Evolutionary conservation across 2,329 filamentous ascomycete species (phyloP).

Genomic region (Alternaria burnsii): DNA sequence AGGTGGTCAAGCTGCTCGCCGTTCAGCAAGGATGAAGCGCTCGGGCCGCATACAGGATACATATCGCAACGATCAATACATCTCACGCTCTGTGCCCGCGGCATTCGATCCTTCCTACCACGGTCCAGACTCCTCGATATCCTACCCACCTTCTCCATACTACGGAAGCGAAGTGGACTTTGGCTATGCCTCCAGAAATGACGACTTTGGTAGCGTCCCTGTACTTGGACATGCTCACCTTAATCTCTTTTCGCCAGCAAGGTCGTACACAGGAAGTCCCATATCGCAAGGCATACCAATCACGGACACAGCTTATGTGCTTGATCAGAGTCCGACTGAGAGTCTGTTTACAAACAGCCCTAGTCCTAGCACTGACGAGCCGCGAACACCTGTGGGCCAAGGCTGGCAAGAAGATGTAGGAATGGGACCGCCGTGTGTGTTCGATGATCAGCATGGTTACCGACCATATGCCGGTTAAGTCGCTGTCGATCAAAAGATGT

Average conservation of each 20-base stretch:
- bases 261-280: slow-evolving; percentile 19
- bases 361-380: slow-evolving; percentile 29
- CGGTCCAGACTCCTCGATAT: slow-evolving; percentile 11
- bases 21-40: slow-evolving; percentile 35
- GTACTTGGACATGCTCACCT: neutral
- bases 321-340: slow-evolving; percentile 30
- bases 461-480: slow-evolving; percentile 15
- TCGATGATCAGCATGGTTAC: slow-evolving; percentile 18
- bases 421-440: slow-evolving; percentile 11
- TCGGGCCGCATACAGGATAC: slow-evolving; percentile 29
- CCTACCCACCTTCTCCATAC: slow-evolving; percentile 30
- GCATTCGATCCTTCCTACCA: slow-evolving; percentile 22
- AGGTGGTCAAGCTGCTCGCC: slow-evolving; percentile 55
- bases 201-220: slow-evolving; percentile 9
- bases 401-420: slow-evolving; percentile 25
- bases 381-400: slow-evolving; percentile 28
- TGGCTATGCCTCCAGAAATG: slow-evolving; percentile 7
- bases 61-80: slow-evolving; percentile 33
- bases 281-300: slow-evolving; percentile 11
- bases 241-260: neutral
- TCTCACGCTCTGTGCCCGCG: slow-evolving; percentile 25
- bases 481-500: neutral
- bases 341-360: slow-evolving; percentile 35
- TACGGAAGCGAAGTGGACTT: slow-evolving; percentile 35
- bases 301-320: slow-evolving; percentile 27